Base-by-base conservation (phyloP, 495 filamentous ascomycete species). In the Chaetomium tenue region DNA sequence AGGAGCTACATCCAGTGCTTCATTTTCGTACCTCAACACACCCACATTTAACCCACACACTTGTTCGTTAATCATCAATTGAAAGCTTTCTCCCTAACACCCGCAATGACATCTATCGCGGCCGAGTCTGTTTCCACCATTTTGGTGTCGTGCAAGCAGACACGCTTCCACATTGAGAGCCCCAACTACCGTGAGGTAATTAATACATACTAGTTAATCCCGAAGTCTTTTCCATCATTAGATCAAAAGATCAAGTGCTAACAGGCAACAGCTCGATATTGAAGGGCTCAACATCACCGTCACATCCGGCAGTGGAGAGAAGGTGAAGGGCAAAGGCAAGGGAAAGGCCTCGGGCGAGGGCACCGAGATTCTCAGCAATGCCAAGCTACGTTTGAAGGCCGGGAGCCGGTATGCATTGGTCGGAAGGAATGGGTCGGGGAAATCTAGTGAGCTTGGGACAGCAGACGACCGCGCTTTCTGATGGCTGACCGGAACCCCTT, bases 351-450 rank as follows among this genome's bases (percentile, higher is more conserved):
- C 76, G 3, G 65, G 71, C 25, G 81, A 85, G 20, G 84, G 85
- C 1, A 81, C 80, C 44, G 90, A 93, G 72, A 82, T 94, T 12
- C 81, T 94, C 20, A 75, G 74, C 20, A 84, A 89, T 77, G 88
- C 85, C 2, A 85, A 86, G 55, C 74, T 93, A 37, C 84, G 85
- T 44, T 77, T 94, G 26, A 89, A 91, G 70, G 83, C 83, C 13
- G 89, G 89, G 0, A 76, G 84, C 28, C 82, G 87, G 55, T 93
- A 93, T 78, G 90, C 87, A 0, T 74, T 94, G 11, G 76, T 92
- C 23, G 90, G 90, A 0, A 79, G 89, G 25, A 94, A 94, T 78
- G 91, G 91, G 2, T 85, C 85, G 5, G 91, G 91, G 7, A 94
- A 94, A 73, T 90, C 88, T 20, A 94, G 88, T 90, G 70, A 75